Percentiles rank a stretch among this genome's conserved stretches.
Conservation (phyloP, 2,329 filamentous ascomycete species). For the Arthrobotrys sphaeroides region DNA sequence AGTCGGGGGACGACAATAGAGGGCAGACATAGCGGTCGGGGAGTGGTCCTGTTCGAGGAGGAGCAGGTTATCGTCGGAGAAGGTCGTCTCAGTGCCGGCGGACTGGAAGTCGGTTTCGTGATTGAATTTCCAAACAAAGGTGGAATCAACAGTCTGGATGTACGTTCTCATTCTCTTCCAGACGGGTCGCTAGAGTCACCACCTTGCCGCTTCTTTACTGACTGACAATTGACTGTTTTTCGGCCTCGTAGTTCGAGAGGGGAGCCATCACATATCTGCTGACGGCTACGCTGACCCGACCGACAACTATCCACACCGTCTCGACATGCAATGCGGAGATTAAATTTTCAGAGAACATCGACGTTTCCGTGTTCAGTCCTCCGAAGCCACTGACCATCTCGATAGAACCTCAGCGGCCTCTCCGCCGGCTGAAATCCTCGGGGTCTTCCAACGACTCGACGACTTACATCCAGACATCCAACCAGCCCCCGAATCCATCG, state of each 20-base stretch:
- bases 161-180: slow-evolving; percentile 69
- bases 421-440: slow-evolving; percentile 52
- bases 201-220: slow-evolving; percentile 8
- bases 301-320: slow-evolving; percentile 83
- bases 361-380: slow-evolving; percentile 77
- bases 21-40: slow-evolving; percentile 76
- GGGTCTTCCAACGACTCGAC: slow-evolving; percentile 56
- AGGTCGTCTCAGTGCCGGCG: slow-evolving; percentile 76
- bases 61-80: slow-evolving; percentile 82
- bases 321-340: slow-evolving; percentile 83
- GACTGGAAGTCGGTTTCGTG: slow-evolving; percentile 82
- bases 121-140: slow-evolving; percentile 71
- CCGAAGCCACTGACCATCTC: slow-evolving; percentile 86
- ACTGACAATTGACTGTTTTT: slow-evolving; percentile 19
- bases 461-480: slow-evolving; percentile 46
- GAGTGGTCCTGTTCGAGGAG: slow-evolving; percentile 83
- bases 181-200: slow-evolving; percentile 8
- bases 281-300: slow-evolving; percentile 86
- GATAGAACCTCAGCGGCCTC: slow-evolving; percentile 81
- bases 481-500: slow-evolving; percentile 71
- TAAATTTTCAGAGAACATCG: slow-evolving; percentile 80
- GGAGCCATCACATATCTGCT: slow-evolving; percentile 92
- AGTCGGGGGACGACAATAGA: slow-evolving; percentile 61
- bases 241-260: slow-evolving; percentile 79
- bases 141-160: slow-evolving; percentile 92